phyloP scores from a whole-genome alignment of 768 basidiomycete genomes.

The Lactarius deliciosus region DNA sequence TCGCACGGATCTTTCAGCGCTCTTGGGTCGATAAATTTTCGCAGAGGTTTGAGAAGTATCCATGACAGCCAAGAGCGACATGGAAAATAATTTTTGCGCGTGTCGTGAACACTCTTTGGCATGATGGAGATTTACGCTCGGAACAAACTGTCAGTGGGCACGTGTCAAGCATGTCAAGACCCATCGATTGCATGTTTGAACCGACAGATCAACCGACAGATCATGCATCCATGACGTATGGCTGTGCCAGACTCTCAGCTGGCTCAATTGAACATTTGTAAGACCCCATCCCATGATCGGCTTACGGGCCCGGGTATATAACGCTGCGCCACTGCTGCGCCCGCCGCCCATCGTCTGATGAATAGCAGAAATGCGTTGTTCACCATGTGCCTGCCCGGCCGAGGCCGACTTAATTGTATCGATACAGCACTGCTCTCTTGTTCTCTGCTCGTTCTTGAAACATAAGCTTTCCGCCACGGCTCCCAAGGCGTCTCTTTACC shows the following conservation, averaged over 20 bases:
- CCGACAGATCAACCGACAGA: not conserved
- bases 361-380: not conserved
- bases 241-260: not conserved
- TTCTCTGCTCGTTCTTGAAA: not conserved
- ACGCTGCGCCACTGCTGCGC: no score
- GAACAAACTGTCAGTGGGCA: not conserved
- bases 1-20: not conserved
- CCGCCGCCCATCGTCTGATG: not conserved
- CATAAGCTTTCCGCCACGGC: not conserved
- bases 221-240: not conserved
- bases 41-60: not conserved
- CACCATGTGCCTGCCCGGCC: not conserved
- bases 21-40: not conserved
- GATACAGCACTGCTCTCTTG: not conserved
- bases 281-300: not conserved
- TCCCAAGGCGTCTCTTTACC: not conserved
- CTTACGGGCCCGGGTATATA: not conserved
- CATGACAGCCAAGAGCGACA: not conserved
- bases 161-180: not conserved
- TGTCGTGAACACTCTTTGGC: not conserved
- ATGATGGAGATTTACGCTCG: not conserved
- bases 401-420: not conserved
- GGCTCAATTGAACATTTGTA: not conserved
- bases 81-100: conserved; percentile 5
- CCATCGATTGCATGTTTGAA: not conserved